These are phyloP conservation scores for Phytophthora pluvialis DNA, from an alignment of 352 stramenopile species.

Conservation along the genomic window DNA sequence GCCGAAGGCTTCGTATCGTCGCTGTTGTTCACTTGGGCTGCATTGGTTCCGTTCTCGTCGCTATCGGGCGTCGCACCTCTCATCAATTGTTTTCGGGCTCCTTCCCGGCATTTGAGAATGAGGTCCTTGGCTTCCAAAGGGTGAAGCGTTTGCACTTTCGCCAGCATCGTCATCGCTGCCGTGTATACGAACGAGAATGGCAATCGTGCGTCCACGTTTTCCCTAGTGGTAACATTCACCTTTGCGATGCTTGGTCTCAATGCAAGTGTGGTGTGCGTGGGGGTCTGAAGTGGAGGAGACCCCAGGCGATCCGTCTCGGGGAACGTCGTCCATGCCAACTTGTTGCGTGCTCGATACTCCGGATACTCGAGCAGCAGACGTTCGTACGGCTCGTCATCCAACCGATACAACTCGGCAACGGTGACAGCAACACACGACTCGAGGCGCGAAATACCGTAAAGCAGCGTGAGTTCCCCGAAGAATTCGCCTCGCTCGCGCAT, in stretches of 20 bases:
- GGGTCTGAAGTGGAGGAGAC: not conserved
- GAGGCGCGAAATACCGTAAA: constrained; percentile 66
- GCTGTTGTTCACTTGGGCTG: not conserved
- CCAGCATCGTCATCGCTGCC: constrained; percentile 56
- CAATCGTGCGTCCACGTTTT: constrained; percentile 47
- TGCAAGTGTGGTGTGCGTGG: constrained; percentile 8
- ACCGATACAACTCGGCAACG: constrained; percentile 67
- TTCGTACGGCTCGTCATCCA: constrained; percentile 70
- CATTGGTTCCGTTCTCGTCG: not conserved
- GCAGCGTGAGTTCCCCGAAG: constrained; percentile 65
- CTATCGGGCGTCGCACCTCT: not conserved
- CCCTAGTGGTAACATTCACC: not conserved
- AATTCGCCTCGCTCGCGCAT: constrained; percentile 66
- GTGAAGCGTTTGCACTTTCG: constrained; percentile 46
- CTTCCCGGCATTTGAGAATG: constrained; percentile 41
- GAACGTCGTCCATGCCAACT: constrained; percentile 55
- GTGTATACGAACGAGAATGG: constrained; percentile 56
- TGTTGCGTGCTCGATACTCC: constrained; percentile 61
- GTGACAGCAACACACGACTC: constrained; percentile 71
- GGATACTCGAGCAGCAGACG: constrained; percentile 69
- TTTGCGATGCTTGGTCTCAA: constrained; percentile 21
- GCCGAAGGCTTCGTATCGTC: not conserved
- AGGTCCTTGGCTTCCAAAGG: constrained; percentile 65
- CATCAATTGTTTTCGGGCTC: constrained; percentile 41
- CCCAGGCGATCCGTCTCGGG: not conserved